Percentiles rank a stretch among this genome's conserved stretches.
Conservation (phyloP, 2,329 filamentous ascomycete genomes). For the Xylariaceae sp. region DNA sequence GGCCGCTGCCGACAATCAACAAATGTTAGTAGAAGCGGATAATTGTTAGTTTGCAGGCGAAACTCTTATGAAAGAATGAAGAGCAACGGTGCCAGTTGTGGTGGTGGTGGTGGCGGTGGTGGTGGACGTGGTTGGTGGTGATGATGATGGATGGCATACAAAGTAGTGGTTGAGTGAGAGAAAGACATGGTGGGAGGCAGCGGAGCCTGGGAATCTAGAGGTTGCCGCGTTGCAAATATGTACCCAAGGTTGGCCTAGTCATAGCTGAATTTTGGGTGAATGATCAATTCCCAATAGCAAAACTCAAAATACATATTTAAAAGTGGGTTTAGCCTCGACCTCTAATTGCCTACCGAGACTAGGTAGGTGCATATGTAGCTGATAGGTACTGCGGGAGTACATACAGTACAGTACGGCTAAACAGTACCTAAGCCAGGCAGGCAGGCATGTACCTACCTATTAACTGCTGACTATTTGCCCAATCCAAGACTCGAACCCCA, state of each 20-base stretch:
- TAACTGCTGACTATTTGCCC: not conserved
- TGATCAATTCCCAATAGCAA: conserved; percentile 37
- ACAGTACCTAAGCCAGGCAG: not conserved
- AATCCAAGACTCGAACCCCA: too few species aligned
- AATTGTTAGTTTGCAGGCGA: not conserved
- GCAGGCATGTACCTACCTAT: not conserved
- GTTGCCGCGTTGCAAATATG: conserved; percentile 31
- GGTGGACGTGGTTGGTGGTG: conserved; percentile 13
- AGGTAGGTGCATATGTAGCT: too few species aligned
- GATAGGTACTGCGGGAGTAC: not conserved
- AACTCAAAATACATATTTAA: conserved; percentile 38
- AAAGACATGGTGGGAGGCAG: conserved; percentile 30
- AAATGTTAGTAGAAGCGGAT: not conserved
- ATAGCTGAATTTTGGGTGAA: conserved; percentile 15
- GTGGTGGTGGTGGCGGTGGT: conserved; percentile 14
- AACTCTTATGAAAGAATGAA: conserved; percentile 12
- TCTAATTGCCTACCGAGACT: conserved; percentile 25
- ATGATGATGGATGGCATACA: conserved; percentile 7
- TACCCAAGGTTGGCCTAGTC: not conserved
- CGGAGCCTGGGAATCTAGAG: conserved; percentile 21
- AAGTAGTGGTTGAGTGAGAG: conserved; percentile 8
- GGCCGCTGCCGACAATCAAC: not conserved
- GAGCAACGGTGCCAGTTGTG: not conserved
- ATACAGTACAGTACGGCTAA: not conserved
- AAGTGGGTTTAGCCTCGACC: conserved; percentile 27